A percentile compares a stretch with the other conserved stretches of the same genome.
Conservation (phyloP, 441 rosid species). For the Daphne laureola region DNA sequence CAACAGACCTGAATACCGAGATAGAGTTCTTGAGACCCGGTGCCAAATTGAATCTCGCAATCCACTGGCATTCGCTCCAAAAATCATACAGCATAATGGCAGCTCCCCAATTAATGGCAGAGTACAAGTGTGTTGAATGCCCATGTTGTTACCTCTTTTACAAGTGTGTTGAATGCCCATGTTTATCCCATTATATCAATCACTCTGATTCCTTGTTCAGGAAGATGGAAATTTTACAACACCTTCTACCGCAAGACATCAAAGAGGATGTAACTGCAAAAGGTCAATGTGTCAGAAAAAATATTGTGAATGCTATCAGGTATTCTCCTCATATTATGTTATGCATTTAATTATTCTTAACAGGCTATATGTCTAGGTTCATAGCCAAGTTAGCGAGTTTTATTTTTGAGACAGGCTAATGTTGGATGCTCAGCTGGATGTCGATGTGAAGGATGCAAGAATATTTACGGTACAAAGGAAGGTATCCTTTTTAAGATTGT, state of each 20-base stretch:
- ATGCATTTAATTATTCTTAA: background rate
- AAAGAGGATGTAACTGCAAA: conserved; percentile 69
- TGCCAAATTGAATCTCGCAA: conserved; percentile 53
- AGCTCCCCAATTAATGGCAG: conserved; percentile 20
- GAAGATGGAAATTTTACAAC: conserved; percentile 29
- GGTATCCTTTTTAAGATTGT: conserved; percentile 25
- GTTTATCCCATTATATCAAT: too few species aligned
- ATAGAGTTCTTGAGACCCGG: conserved; percentile 43
- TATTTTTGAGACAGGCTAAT: conserved; percentile 34
- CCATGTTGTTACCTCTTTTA: conserved; percentile 8
- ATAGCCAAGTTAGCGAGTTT: conserved; percentile 8
- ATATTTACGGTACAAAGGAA: conserved; percentile 45
- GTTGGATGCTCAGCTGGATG: conserved; percentile 66
- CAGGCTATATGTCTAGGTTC: conserved; percentile 4
- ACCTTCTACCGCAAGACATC: conserved; percentile 51
- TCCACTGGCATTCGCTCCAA: conserved; percentile 69
- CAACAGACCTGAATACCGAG: conserved; percentile 50
- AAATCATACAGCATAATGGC: conserved; percentile 27
- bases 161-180: background rate
- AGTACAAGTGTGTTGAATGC: conserved; percentile 17
- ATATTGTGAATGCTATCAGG: conserved; percentile 80
- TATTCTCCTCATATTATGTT: conserved; percentile 6
- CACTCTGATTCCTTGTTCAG: conserved; percentile 16
- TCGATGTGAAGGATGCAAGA: conserved; percentile 62
- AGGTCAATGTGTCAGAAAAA: conserved; percentile 60